These are phyloP conservation scores for Sclerotinia borealis DNA, from an alignment of 2,329 filamentous ascomycete genomes.

Conservation along the genomic window DNA sequence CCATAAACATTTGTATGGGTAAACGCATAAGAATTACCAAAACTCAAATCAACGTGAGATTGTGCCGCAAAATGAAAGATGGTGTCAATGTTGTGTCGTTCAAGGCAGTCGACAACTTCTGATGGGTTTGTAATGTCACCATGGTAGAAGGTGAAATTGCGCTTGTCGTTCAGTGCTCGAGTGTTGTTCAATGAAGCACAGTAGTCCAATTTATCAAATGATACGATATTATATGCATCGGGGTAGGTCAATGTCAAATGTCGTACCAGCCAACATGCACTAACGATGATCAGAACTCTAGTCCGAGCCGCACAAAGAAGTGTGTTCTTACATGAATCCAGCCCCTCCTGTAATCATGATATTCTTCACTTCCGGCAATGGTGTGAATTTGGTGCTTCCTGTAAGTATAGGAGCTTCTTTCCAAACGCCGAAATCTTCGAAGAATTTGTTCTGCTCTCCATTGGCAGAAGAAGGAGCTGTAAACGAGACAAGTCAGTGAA, in stretches of 20 bases:
- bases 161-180: slow-evolving; percentile 55
- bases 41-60: slow-evolving; percentile 76
- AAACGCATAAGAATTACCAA: slow-evolving; percentile 76
- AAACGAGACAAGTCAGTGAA: background rate
- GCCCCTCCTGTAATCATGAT: slow-evolving; percentile 81
- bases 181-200: slow-evolving; percentile 78
- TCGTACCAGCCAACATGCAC: slow-evolving; percentile 76
- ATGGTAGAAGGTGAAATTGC: slow-evolving; percentile 74
- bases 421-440: slow-evolving; percentile 60
- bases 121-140: slow-evolving; percentile 69
- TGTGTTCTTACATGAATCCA: slow-evolving; percentile 68
- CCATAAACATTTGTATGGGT: slow-evolving; percentile 78
- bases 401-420: slow-evolving; percentile 63
- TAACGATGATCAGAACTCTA: slow-evolving; percentile 34
- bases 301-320: slow-evolving; percentile 8
- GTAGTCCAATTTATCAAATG: slow-evolving; percentile 81
- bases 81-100: slow-evolving; percentile 68
- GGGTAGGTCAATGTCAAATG: slow-evolving; percentile 71
- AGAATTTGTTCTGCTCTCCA: slow-evolving; percentile 35
- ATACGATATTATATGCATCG: slow-evolving; percentile 69
- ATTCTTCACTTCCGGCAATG: slow-evolving; percentile 64
- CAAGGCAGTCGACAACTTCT: slow-evolving; percentile 65
- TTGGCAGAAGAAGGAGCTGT: slow-evolving; percentile 16
- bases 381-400: slow-evolving; percentile 65
- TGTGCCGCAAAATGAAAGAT: slow-evolving; percentile 83